These are phyloP conservation scores for Saccharomyces hybrid DNA, from an alignment of 1,139 yeast species.

Conservation along the genomic window DNA sequence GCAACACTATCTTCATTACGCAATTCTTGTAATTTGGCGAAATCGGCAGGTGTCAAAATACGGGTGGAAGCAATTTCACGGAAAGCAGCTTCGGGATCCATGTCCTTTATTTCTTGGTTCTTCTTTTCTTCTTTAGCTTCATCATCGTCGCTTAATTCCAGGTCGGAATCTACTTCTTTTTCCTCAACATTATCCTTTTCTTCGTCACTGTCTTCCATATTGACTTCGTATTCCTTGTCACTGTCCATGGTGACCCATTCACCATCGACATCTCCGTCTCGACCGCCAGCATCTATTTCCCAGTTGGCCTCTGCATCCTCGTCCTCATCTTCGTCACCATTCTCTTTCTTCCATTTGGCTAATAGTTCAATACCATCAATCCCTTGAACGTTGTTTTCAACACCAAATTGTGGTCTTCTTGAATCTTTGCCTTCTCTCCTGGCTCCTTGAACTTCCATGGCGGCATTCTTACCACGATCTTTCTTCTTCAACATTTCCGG, in stretches of 20 bases:
- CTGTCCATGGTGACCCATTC: constrained; percentile 52
- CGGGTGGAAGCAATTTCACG: constrained; percentile 61
- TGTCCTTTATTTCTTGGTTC: constrained; percentile 16
- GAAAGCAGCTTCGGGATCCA: constrained; percentile 42
- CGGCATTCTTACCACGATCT: constrained; percentile 88
- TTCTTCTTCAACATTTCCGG: constrained; percentile 89
- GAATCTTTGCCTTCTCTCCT: constrained; percentile 34
- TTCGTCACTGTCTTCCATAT: constrained; percentile 40
- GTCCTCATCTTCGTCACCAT: constrained; percentile 49
- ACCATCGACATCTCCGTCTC: constrained; percentile 40
- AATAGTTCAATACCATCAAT: constrained; percentile 88
- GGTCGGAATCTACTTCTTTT: constrained; percentile 35
- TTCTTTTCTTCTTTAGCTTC: constrained; percentile 18
- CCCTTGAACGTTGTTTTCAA: constrained; percentile 49
- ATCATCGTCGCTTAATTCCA: constrained; percentile 32
- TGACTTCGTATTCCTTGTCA: constrained; percentile 46
- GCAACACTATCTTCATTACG: constrained; percentile 78
- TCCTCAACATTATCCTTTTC: constrained; percentile 31
- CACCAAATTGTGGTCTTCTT: constrained; percentile 62
- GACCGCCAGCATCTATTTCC: constrained; percentile 46
- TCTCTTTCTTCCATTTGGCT: constrained; percentile 63
- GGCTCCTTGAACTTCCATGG: constrained; percentile 66
- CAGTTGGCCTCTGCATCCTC: constrained; percentile 50
- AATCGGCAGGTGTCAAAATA: constrained; percentile 94
- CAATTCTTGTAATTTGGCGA: constrained; percentile 86